phyloP scores from a whole-genome alignment of 345 rosid species.

The Angophora floribunda region DNA sequence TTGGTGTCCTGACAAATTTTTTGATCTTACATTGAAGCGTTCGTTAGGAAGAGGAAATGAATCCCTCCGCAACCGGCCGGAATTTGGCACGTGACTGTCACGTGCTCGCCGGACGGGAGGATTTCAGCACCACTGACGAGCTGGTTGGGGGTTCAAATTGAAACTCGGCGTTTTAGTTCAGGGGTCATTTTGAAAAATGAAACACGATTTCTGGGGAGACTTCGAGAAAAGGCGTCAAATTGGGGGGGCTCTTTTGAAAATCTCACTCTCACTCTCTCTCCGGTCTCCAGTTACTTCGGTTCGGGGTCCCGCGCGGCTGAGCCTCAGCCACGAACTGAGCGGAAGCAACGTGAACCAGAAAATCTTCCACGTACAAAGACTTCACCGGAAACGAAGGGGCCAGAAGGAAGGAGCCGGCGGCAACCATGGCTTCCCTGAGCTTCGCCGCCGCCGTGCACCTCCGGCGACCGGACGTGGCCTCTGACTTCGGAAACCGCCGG shows the following conservation, averaged over 20 bases:
- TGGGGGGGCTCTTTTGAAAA: not conserved
- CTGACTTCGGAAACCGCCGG: not conserved
- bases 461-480: not conserved
- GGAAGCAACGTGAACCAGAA: not conserved
- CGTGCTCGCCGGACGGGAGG: not conserved
- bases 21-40: not conserved
- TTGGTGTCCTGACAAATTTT: not conserved
- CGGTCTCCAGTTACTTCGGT: not conserved
- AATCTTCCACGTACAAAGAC: not conserved
- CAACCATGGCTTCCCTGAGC: not conserved
- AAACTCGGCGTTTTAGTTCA: not conserved
- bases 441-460: not conserved
- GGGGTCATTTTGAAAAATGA: not conserved
- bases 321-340: not conserved
- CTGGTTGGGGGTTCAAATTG: not conserved
- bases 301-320: not conserved
- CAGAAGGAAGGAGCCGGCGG: not conserved
- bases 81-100: not conserved
- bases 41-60: too few relatives aligned
- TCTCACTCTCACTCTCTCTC: not conserved
- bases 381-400: not conserved
- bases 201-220: accelerated
- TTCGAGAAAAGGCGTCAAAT: not conserved
- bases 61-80: too few relatives aligned
- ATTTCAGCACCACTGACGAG: not conserved